Base-by-base conservation (phyloP, 2,329 filamentous ascomycete species). In the Davidsoniella eucalypti region DNA sequence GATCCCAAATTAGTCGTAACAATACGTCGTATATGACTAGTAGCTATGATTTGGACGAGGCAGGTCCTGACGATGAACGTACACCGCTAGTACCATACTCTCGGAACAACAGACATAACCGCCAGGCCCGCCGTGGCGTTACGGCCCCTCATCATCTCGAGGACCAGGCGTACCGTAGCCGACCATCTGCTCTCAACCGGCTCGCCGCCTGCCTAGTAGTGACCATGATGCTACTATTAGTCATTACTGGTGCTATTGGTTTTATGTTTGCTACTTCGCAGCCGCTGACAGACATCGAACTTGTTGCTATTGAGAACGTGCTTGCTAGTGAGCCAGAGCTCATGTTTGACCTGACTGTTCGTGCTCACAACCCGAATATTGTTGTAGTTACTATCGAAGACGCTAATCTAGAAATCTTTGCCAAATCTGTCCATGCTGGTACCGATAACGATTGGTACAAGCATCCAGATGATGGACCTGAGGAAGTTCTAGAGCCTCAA, bases 201-300 rank as follows among this genome's bases (percentile, higher is more conserved):
- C 86, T 87, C 58, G 86, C 87, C n/a, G 85, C 87, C 50, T 96
- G 87, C 61, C 69, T 93, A 9, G 75, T 94, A 10, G 73, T 94
- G n/a, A 79, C 82, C 2, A 72, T 93, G 55, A 79, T 95, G 67
- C 67, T 95, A 18, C 65, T 92, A 37, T 69, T 94, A 14, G 76
- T 95, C 40, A 75, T 93, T 44, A 81, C 87, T n/a, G 86, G 85
- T 40, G 83, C 85, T 8, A 81, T 92, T 37, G 85, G 83, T 18
- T 92, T 96, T 63, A 80, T 95, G 65, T 83, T 95, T 64, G 85
- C 87, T 43, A 90, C 88, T 17, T 94, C 88, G 26, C 87, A 94
- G 60, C 85, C 88, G 5, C 74, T 98, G 44, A 75, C 78, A 23
- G 78, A 84, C 55, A 84, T 96, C 52, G 72, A 82, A 55, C 77